These are phyloP conservation scores for Pythium vanterpoolii DNA, from an alignment of 352 stramenopile genomes.

Conservation along the genomic window DNA sequence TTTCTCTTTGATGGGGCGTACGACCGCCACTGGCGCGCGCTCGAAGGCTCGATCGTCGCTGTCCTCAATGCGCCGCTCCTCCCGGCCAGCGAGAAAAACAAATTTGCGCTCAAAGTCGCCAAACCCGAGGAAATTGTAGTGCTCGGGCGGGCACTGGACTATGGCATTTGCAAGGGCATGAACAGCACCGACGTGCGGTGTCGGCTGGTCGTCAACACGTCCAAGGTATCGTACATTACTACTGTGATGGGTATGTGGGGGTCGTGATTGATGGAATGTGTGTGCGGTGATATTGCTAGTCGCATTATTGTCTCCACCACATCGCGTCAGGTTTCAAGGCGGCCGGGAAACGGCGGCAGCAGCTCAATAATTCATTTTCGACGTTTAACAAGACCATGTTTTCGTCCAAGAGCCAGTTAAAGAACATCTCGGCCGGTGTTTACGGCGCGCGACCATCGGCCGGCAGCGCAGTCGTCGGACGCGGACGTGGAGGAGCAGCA, in stretches of 20 bases:
- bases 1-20: conserved; percentile 81
- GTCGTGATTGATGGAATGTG: not conserved
- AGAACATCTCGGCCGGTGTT: conserved; percentile 79
- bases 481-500: conserved; percentile 8
- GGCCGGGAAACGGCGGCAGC: conserved; percentile 61
- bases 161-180: conserved; percentile 75
- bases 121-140: conserved; percentile 54
- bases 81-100: conserved; percentile 64
- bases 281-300: conserved; percentile 25
- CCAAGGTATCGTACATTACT: conserved; percentile 35
- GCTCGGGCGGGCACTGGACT: conserved; percentile 63
- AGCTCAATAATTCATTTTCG: conserved; percentile 70
- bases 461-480: conserved; percentile 7
- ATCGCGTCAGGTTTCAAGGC: conserved; percentile 71
- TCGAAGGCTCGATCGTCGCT: conserved; percentile 59
- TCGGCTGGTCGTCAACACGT: conserved; percentile 67
- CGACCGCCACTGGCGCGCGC: conserved; percentile 55
- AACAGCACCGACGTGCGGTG: conserved; percentile 58
- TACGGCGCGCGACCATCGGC: conserved; percentile 42
- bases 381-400: conserved; percentile 70
- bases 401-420: conserved; percentile 40
- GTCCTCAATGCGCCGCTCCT: conserved; percentile 68
- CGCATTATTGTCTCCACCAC: conserved; percentile 76
- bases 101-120: conserved; percentile 77
- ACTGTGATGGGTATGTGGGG: not conserved